Evolutionary conservation across 2,329 filamentous ascomycete species (phyloP).

Genomic region (Sordariomycetes sp.): DNA sequence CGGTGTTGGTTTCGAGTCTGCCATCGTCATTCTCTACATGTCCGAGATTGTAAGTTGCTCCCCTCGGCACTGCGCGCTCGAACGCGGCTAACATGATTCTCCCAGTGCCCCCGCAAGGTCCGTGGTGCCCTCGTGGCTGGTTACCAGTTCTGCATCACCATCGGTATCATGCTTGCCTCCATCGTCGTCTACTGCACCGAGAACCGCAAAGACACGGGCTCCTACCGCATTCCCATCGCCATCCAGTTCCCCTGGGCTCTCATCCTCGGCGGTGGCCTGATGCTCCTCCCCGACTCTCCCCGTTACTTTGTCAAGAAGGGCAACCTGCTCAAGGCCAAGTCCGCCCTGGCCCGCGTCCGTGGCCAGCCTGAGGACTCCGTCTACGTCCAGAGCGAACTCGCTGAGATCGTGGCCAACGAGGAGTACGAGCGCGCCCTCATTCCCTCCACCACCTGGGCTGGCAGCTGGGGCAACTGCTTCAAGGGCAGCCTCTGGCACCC

Average conservation of each 20-base stretch:
- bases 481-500: conserved; percentile 51
- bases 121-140: conserved; percentile 70
- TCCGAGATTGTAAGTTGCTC: conserved; percentile 56
- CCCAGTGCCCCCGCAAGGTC: conserved; percentile 55
- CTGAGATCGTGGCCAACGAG: conserved; percentile 83
- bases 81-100: conserved; percentile 11
- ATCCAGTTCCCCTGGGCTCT: conserved; percentile 76
- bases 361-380: conserved; percentile 65
- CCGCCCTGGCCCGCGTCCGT: conserved; percentile 57
- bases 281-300: conserved; percentile 76
- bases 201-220: conserved; percentile 48
- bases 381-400: conserved; percentile 69
- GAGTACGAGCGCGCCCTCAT: conserved; percentile 70
- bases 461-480: conserved; percentile 62
- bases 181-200: conserved; percentile 66
- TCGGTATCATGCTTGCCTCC: conserved; percentile 67
- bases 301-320: conserved; percentile 79
- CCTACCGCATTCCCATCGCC: conserved; percentile 73
- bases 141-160: conserved; percentile 77
- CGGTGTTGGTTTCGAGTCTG: conserved; percentile 73
- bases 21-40: conserved; percentile 81
- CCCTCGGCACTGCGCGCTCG: background rate
- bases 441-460: conserved; percentile 54
- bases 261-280: conserved; percentile 62
- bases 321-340: conserved; percentile 53